A percentile compares a stretch with the other conserved stretches of the same genome.
Evolutionary conservation across 1,284 basidiomycete species (phyloP).

Genomic region (Heterobasidion occidentale): DNA sequence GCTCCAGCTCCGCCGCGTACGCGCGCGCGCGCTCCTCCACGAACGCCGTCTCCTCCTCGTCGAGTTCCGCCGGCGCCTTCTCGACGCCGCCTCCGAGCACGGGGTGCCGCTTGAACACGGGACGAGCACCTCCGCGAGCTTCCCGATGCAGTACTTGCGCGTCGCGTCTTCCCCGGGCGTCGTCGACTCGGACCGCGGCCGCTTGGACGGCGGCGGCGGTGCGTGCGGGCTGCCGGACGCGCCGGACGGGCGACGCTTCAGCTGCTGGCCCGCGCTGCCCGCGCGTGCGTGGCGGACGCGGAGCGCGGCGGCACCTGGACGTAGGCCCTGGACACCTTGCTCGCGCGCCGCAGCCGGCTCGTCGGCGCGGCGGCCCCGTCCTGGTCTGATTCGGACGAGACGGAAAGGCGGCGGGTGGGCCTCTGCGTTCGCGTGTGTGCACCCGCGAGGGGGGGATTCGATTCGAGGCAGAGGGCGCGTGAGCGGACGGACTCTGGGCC

Average conservation of each 20-base stretch:
- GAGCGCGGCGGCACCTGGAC: slow-evolving; percentile 1
- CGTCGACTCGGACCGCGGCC: slow-evolving; percentile 29
- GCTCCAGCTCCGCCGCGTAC: slow-evolving; percentile 63
- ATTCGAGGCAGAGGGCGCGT: no score
- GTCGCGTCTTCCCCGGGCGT: slow-evolving; percentile 53
- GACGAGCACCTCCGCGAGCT: slow-evolving; percentile 15
- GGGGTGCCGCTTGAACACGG: not conserved
- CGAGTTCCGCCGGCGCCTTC: slow-evolving; percentile 26
- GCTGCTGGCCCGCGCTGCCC: not conserved
- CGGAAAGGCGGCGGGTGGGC: slow-evolving; percentile 14
- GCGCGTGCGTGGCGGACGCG: slow-evolving; percentile 15
- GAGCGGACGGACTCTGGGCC: no score
- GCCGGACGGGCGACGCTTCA: slow-evolving; percentile 36
- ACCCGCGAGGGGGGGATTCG: no score
- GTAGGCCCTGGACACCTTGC: not conserved
- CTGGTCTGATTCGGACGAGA: slow-evolving; percentile 11
- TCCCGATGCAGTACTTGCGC: slow-evolving; percentile 64
- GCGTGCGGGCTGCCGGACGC: slow-evolving; percentile 2
- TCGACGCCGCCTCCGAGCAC: slow-evolving; percentile 11
- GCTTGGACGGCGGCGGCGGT: slow-evolving; percentile 22
- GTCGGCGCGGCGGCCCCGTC: not conserved
- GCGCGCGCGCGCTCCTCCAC: slow-evolving; percentile 44
- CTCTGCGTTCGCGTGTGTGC: slow-evolving; percentile 7
- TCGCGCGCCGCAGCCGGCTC: not conserved
- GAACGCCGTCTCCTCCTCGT: slow-evolving; percentile 49